Evolutionary conservation across 2,329 filamentous ascomycete species (phyloP).

Genomic region (Juglanconis juglandina): DNA sequence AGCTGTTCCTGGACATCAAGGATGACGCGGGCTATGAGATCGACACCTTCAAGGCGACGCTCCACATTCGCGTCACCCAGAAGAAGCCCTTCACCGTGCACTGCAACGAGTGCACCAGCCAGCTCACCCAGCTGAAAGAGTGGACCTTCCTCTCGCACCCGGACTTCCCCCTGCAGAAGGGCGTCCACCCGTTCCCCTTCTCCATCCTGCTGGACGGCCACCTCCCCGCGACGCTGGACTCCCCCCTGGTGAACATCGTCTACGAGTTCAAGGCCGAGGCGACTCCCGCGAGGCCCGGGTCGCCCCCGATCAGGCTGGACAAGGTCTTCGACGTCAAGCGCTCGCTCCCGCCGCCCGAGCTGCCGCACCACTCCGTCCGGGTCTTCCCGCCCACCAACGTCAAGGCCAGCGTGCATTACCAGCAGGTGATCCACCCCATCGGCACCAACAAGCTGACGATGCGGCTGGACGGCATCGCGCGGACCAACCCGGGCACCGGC

Average conservation of each 20-base stretch:
- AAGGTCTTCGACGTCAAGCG: constrained; percentile 72
- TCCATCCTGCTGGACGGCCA: constrained; percentile 81
- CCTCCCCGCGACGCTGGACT: constrained; percentile 79
- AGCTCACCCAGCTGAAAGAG: constrained; percentile 69
- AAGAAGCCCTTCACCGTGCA: constrained; percentile 79
- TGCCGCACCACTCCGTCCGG: constrained; percentile 83
- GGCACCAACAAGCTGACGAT: constrained; percentile 76
- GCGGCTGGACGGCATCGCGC: constrained; percentile 81
- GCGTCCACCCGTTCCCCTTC: constrained; percentile 79
- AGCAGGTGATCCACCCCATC: constrained; percentile 80
- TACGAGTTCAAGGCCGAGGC: constrained; percentile 74
- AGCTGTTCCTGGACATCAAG: constrained; percentile 69
- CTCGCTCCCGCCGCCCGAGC: constrained; percentile 68
- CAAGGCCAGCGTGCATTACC: constrained; percentile 77
- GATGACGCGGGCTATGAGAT: constrained; percentile 61
- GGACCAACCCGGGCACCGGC: constrained; percentile 62
- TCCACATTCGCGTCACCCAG: constrained; percentile 68
- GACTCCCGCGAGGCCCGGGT: constrained; percentile 48
- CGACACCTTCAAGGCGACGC: constrained; percentile 67
- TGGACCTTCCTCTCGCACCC: constrained; percentile 72
- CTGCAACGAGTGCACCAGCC: constrained; percentile 72
- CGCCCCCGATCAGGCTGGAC: constrained; percentile 54
- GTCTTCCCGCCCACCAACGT: constrained; percentile 97
- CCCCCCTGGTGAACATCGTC: constrained; percentile 66
- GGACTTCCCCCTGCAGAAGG: constrained; percentile 44